phyloP scores from a whole-genome alignment of 2,329 filamentous ascomycete species.

The Epichloe uncinata region DNA sequence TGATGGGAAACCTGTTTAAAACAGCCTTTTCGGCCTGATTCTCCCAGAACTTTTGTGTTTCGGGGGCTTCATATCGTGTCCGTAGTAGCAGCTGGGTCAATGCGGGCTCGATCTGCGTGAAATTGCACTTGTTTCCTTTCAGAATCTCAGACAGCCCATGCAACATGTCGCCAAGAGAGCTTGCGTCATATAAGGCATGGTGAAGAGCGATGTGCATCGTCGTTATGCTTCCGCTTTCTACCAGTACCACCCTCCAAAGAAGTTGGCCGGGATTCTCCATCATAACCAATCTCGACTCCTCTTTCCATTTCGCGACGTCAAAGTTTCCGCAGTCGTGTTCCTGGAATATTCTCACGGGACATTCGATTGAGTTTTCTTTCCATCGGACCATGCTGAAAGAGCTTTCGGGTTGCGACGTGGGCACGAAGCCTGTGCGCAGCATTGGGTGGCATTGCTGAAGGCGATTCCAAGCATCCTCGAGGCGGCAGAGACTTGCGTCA shows the following conservation, averaged over 20 bases:
- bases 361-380: slow-evolving; percentile 4
- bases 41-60: slow-evolving; percentile 50
- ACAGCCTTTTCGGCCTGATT: slow-evolving; percentile 36
- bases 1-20: slow-evolving; percentile 59
- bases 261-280: slow-evolving; percentile 35
- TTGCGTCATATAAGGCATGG: slow-evolving; percentile 78
- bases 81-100: slow-evolving; percentile 30
- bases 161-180: slow-evolving; percentile 55
- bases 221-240: slow-evolving; percentile 13
- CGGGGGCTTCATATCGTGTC: slow-evolving; percentile 13
- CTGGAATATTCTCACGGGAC: slow-evolving; percentile 7
- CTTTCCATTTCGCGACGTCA: slow-evolving; percentile 22
- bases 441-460: slow-evolving; percentile 50
- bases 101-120: slow-evolving; percentile 18
- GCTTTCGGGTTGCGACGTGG: slow-evolving; percentile 42
- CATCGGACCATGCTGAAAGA: slow-evolving; percentile 69
- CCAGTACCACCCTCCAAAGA: slow-evolving; percentile 49
- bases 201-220: slow-evolving; percentile 44
- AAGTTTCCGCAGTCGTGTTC: neutral
- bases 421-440: slow-evolving; percentile 60
- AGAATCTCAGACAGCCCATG: slow-evolving; percentile 34
- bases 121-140: slow-evolving; percentile 5
- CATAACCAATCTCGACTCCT: slow-evolving; percentile 18
- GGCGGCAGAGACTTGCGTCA: slow-evolving; percentile 20
- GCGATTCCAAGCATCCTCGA: slow-evolving; percentile 46